phyloP scores from a whole-genome alignment of 495 filamentous ascomycete genomes.

The Penicillium longicatenatum region DNA sequence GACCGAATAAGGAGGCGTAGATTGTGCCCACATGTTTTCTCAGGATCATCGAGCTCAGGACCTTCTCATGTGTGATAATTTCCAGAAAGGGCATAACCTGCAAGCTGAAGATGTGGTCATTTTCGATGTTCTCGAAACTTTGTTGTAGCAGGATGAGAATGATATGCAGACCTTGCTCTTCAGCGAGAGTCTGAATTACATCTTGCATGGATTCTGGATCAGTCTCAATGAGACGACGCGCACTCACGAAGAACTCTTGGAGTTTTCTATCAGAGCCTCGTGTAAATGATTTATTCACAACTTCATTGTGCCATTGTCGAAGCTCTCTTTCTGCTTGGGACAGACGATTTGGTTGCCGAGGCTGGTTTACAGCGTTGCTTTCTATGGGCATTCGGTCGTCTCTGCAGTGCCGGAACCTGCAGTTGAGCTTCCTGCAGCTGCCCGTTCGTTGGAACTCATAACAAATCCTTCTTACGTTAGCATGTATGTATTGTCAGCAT shows the following conservation, averaged over 20 bases:
- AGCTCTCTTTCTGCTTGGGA: neutral
- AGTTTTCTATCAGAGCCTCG: neutral
- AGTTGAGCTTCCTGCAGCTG: neutral
- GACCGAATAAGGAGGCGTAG: neutral
- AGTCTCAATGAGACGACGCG: neutral
- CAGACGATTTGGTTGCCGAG: neutral
- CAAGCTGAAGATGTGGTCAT: neutral
- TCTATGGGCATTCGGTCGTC: neutral
- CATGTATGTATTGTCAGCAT: neutral
- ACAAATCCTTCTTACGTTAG: neutral
- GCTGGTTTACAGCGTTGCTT: neutral
- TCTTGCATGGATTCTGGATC: neutral
- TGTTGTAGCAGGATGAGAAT: neutral
- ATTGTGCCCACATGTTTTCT: neutral
- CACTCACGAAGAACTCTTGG: neutral
- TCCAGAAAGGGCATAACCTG: neutral
- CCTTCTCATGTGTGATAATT: neutral
- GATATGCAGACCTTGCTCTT: neutral
- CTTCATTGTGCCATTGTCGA: neutral
- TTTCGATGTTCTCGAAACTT: neutral
- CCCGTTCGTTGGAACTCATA: neutral
- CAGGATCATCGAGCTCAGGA: neutral
- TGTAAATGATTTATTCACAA: neutral
- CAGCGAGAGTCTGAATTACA: neutral
- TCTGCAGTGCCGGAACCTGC: neutral